These are phyloP conservation scores for Colletotrichum lupini DNA, from an alignment of 2,329 filamentous ascomycete species.

Conservation along the genomic window DNA sequence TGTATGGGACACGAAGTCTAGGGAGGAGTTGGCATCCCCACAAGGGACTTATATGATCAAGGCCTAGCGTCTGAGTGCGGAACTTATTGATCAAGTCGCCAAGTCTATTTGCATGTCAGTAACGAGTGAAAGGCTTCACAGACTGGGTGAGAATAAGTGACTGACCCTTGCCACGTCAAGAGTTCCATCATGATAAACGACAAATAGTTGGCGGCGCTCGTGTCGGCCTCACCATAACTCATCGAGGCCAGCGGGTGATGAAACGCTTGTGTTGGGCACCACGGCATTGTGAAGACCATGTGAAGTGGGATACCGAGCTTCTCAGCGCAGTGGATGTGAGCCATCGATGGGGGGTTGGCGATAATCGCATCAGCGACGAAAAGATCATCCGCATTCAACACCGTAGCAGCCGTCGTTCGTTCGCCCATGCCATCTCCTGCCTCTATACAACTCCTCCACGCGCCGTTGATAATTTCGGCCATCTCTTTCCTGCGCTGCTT, in stretches of 20 bases:
- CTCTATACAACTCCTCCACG: conserved; percentile 51
- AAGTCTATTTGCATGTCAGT: conserved; percentile 49
- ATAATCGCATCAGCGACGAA: conserved; percentile 67
- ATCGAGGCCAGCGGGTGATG: conserved; percentile 74
- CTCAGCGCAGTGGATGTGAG: conserved; percentile 63
- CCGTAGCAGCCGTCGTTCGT: conserved; percentile 41
- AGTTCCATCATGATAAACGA: conserved; percentile 77
- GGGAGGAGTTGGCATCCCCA: conserved; percentile 74
- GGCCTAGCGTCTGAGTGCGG: conserved; percentile 67
- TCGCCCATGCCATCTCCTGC: conserved; percentile 46
- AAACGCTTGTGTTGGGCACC: conserved; percentile 76
- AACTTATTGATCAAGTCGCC: conserved; percentile 80
- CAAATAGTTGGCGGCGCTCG: conserved; percentile 72
- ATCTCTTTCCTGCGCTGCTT: conserved; percentile 48
- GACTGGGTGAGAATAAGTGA: neutral
- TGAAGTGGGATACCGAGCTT: conserved; percentile 60
- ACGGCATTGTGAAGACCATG: conserved; percentile 74
- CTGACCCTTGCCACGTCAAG: conserved; percentile 77
- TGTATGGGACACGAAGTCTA: conserved; percentile 72
- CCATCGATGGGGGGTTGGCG: conserved; percentile 64
- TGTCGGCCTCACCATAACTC: conserved; percentile 69
- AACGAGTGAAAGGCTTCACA: neutral
- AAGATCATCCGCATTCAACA: conserved; percentile 44
- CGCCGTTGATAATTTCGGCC: conserved; percentile 50
- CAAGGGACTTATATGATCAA: conserved; percentile 74